phyloP scores from a whole-genome alignment of 257 asterid genomes.

The Fraxinus anomala region DNA sequence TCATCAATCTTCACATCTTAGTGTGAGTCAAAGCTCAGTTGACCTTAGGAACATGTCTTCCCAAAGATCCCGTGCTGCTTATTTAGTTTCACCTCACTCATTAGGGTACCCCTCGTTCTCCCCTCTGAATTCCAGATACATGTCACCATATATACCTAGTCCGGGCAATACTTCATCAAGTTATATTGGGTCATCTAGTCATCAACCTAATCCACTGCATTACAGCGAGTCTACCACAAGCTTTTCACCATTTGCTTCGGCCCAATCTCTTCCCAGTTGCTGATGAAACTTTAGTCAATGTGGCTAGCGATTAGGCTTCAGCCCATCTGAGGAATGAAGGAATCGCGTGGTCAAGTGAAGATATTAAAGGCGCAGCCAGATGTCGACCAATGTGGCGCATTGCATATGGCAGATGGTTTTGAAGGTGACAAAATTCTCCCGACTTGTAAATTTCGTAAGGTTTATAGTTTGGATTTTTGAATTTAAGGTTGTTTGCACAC shows the following conservation, averaged over 20 bases:
- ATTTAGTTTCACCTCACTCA: constrained; percentile 61
- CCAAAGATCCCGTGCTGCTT: constrained; percentile 60
- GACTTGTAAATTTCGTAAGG: not conserved
- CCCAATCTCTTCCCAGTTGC: constrained; percentile 81
- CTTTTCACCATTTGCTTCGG: constrained; percentile 78
- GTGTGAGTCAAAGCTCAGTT: constrained; percentile 48
- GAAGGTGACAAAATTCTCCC: not conserved
- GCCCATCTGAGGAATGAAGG: not conserved
- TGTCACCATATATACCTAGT: constrained; percentile 68
- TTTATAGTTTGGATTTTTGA: not conserved
- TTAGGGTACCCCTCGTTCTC: constrained; percentile 74
- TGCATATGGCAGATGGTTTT: not conserved
- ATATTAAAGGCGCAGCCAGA: not conserved
- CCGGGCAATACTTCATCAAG: constrained; percentile 61
- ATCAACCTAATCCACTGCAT: constrained; percentile 51
- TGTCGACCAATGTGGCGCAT: not conserved
- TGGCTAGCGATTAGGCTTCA: not conserved
- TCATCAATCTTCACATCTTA: constrained; percentile 48
- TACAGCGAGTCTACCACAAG: constrained; percentile 67
- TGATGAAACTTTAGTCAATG: constrained; percentile 18
- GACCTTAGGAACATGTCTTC: constrained; percentile 72
- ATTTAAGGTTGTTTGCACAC: not conserved
- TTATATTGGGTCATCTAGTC: constrained; percentile 69
- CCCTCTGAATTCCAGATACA: constrained; percentile 64
- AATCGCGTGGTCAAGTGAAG: not conserved